Evolutionary conservation across 768 basidiomycete species (phyloP), one percentile per base, ranked within the genome.

Genomic region (Tylopilus balloui): DNA sequence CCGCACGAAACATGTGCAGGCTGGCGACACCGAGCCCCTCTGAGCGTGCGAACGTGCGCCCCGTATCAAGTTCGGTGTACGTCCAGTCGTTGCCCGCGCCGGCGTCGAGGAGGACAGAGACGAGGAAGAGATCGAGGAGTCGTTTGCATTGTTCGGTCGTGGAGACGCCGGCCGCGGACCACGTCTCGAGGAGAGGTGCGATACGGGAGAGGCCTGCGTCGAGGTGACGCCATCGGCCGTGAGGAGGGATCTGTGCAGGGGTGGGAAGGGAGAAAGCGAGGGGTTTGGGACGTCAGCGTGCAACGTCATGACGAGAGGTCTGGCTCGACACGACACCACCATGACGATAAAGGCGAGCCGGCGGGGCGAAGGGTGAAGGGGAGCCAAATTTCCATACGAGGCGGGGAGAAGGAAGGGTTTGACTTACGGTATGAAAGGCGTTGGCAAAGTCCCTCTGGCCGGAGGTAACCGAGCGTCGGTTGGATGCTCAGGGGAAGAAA

Each of bases 41-140:
- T 6, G 79, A 93, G 58, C 86, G 76, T 44, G 71, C 62, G 65
- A 82, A 92, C 0, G 66, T 71, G 48, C 72, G 60, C 0, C 78
- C 79, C 0, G 79, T 77, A 0, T 63, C 69, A 6, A 74, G 65
- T 49, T 94, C 92, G 7, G 69, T 73, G 67, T 86, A 98, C 11
- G 67, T 68, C 94, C 94, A 98, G 1, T 69, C 60, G 48, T 79
- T 84, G 0, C 94, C 95, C 0, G 94, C 95, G 1, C 94, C 94
- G 0, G 94, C 95, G 59, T 98, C 95, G 29, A 99, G 81, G 13
- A 98, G 76, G 8, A 98, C 95, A 11, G 92, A 92, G 25, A 91
- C 87, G 46, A 84, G 70, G 71, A 93, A 94, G 34, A 96, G 79
- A 69, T 98, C 95, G 63, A 98, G 75, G 28, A 92, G 74, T 1